Base-by-base conservation (phyloP, 768 basidiomycete species). In the Hygrophorus pudorinus region DNA sequence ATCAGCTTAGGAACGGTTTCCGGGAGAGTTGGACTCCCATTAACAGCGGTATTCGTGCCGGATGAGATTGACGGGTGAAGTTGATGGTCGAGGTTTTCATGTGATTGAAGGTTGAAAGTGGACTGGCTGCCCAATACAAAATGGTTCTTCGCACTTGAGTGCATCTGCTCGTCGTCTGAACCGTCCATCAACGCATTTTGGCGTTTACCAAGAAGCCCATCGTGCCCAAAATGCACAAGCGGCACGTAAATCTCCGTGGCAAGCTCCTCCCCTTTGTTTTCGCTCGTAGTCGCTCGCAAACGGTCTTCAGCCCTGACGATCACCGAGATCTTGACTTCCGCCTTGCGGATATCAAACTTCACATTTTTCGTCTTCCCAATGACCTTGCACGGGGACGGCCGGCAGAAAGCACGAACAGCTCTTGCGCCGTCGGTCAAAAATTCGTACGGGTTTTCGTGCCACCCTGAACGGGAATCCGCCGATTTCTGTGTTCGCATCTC, bases 171-270 rank as follows among this genome's bases (percentile, higher is more conserved):
- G 33, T 42, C 24, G 18, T 42, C 17, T 45, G 20, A 35, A 51
- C 41, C 14, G 55, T 16, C 17, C 28, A 2, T 24, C 24, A 37
- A n/a, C n/a, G n/a, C 32, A 45, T 21, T 11, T 18, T 9, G 27
- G 36, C 24, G 31, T 50, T 27, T 33, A 52, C 50, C 16, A n/a
- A 69, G 46, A 21, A 68, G 38, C 38, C 60, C 50, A 37, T 49
- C 50, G 48, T 72, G 69, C 2, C 83, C 87, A 58, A 80, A 99
- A 59, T 99, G 96, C 14, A 94, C 81, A 39, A 90, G 69, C 4
- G 96, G 96, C 1, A 98, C 59, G 59, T 75, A 99, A 16, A 98
- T 80, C 69, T 96, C 96, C 14, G 91, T 97, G n/a, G 80, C 72
- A 1, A 76, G 63, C 21, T 58, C 59, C 13, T 67, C 65, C 2